phyloP scores from a whole-genome alignment of 352 stramenopile species.

The Globisporangium perplexum region DNA sequence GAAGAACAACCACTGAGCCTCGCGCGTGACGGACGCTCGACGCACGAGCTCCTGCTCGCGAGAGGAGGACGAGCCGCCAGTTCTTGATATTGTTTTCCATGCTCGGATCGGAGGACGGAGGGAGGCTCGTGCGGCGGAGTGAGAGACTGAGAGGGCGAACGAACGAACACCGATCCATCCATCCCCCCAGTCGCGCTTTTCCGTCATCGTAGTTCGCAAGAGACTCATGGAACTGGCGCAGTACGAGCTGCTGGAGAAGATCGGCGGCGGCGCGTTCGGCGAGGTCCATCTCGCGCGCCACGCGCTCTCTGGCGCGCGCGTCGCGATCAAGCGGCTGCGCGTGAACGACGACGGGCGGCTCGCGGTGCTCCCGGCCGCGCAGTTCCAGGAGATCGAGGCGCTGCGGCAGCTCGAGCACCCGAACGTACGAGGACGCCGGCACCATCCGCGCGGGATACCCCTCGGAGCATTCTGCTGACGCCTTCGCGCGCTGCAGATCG shows the following conservation, averaged over 20 bases:
- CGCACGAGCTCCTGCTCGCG: too few relatives aligned
- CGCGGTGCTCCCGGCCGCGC: slow-evolving; percentile 36
- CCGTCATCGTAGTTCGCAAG: too few relatives aligned
- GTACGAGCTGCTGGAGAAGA: slow-evolving; percentile 60
- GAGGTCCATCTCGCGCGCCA: slow-evolving; percentile 58
- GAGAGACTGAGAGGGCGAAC: too few relatives aligned
- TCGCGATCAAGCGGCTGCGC: slow-evolving; percentile 59
- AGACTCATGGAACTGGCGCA: slow-evolving; percentile 11
- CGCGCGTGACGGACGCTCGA: too few relatives aligned
- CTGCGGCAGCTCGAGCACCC: slow-evolving; percentile 67
- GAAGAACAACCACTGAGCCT: slow-evolving; percentile 91
- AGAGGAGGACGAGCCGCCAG: too few relatives aligned
- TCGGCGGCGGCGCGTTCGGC: slow-evolving; percentile 66
- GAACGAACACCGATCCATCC: too few relatives aligned
- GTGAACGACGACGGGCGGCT: slow-evolving; percentile 39
- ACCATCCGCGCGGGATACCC: too few relatives aligned
- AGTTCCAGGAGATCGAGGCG: slow-evolving; percentile 75
- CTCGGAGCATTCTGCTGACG: too few relatives aligned
- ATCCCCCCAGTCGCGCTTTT: too few relatives aligned
- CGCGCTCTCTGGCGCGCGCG: slow-evolving; percentile 27
- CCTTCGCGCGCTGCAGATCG: slow-evolving; percentile 25
- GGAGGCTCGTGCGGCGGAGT: too few relatives aligned
- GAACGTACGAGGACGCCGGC: slow-evolving; percentile 28
- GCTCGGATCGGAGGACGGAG: too few relatives aligned
- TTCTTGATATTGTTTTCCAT: too few relatives aligned